A percentile compares a stretch with the other conserved stretches of the same genome.
These are phyloP conservation scores for Halophytophthora batemanensis DNA, from an alignment of 352 stramenopile genomes.

Conservation along the genomic window DNA sequence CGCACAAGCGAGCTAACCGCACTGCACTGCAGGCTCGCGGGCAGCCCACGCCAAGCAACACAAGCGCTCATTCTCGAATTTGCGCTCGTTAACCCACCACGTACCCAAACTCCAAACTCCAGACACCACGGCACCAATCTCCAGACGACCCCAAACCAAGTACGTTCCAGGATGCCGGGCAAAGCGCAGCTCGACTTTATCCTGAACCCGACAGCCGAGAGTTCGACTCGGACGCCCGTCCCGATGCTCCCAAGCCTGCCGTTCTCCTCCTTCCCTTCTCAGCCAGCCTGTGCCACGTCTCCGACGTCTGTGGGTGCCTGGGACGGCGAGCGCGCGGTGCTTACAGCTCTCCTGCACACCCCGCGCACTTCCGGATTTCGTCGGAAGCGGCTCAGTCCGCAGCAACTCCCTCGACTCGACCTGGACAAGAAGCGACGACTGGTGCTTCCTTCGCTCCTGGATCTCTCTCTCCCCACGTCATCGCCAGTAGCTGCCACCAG, in stretches of 20 bases:
- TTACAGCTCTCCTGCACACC: constrained; percentile 12
- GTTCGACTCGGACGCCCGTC: constrained; percentile 1
- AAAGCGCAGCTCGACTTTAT: constrained; percentile 38
- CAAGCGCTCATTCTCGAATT: no score
- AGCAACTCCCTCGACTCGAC: constrained; percentile 5
- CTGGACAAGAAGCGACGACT: constrained; percentile 15
- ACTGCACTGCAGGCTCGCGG: background rate
- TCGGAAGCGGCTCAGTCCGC: constrained; percentile 9
- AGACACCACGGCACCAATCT: constrained; percentile 12
- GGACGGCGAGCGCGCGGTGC: constrained; percentile 20
- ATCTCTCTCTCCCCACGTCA: constrained; percentile 6
- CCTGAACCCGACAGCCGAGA: constrained; percentile 23
- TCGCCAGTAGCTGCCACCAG: constrained; percentile 19
- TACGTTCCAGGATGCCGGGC: constrained; percentile 12
- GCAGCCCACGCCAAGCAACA: no score
- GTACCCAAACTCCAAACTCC: constrained; percentile 16
- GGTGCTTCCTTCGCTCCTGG: constrained; percentile 22
- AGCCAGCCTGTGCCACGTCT: constrained; percentile 17
- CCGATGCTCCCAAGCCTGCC: constrained; percentile 9
- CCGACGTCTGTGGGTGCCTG: constrained; percentile 28
- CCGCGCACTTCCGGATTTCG: constrained; percentile 4
- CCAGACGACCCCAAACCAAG: no score
- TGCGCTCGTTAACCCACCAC: no score
- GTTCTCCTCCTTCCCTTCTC: constrained; percentile 8
- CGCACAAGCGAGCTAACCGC: background rate